Evolutionary conservation across 2,329 filamentous ascomycete genomes (phyloP).

Genomic region (Paecilomyces fulvus): DNA sequence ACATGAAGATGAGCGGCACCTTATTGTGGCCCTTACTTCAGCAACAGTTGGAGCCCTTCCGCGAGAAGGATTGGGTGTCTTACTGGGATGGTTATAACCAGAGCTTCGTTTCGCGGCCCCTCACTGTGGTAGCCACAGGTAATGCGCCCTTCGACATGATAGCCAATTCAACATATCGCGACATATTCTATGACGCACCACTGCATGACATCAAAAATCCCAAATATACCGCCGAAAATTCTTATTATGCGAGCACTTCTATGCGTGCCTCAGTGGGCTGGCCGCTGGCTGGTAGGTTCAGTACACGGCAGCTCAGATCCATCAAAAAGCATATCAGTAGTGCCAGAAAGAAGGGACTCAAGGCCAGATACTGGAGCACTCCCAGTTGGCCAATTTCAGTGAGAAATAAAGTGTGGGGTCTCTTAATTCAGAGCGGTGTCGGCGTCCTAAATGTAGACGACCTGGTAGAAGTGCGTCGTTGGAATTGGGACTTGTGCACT

Average conservation of each 20-base stretch:
- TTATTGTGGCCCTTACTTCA: background rate
- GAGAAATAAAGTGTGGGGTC: slow-evolving; percentile 7
- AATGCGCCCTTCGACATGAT: slow-evolving; percentile 5
- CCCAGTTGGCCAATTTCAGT: slow-evolving; percentile 4
- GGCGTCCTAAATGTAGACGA: slow-evolving; percentile 8
- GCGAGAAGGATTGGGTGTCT: slow-evolving; percentile 2
- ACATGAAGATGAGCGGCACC: slow-evolving; percentile 54
- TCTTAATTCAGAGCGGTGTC: slow-evolving; percentile 5
- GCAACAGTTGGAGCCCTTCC: background rate
- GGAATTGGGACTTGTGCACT: slow-evolving; percentile 6
- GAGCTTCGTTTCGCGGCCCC: slow-evolving; percentile 1
- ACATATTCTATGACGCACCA: slow-evolving; percentile 8
- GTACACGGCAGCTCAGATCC: background rate
- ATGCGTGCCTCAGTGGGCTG: slow-evolving; percentile 1
- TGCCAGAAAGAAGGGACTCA: slow-evolving; percentile 4
- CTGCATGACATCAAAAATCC: slow-evolving; percentile 2
- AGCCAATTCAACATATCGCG: slow-evolving; percentile 3
- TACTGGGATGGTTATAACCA: background rate
- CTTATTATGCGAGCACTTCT: slow-evolving; percentile 1
- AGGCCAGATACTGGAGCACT: slow-evolving; percentile 6
- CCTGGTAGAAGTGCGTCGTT: slow-evolving; percentile 4
- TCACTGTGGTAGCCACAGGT: slow-evolving; percentile 5
- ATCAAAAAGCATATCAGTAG: slow-evolving; percentile 4
- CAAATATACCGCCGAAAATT: background rate
- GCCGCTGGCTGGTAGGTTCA: slow-evolving; percentile 3